Conservation (phyloP, 2,329 filamentous ascomycete genomes). For the Talaromyces amestolkiae region DNA sequence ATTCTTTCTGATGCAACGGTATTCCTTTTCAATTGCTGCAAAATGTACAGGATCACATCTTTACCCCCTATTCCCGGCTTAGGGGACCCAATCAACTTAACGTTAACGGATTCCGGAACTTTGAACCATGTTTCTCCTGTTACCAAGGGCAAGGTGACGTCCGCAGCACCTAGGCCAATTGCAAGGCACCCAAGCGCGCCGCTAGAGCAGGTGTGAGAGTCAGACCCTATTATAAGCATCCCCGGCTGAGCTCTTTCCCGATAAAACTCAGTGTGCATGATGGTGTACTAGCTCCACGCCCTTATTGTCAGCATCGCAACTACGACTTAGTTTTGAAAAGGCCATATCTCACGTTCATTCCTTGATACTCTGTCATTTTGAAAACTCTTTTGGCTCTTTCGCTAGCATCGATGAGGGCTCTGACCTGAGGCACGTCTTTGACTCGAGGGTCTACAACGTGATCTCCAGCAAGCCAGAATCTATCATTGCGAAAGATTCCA, state of each 20-base stretch:
- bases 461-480: constrained; percentile 52
- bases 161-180: constrained; percentile 48
- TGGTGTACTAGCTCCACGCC: constrained; percentile 32
- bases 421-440: constrained; percentile 36
- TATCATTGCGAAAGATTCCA: constrained; percentile 50
- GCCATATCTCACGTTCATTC: constrained; percentile 32
- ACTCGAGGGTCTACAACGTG: constrained; percentile 49
- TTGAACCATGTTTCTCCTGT: constrained; percentile 51
- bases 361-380: constrained; percentile 47
- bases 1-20: constrained; percentile 46
- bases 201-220: constrained; percentile 49
- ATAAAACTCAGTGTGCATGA: constrained; percentile 50
- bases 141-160: constrained; percentile 46
- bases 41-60: constrained; percentile 47
- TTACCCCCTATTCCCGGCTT: constrained; percentile 44
- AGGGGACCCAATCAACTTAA: constrained; percentile 41
- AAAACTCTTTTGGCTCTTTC: constrained; percentile 41
- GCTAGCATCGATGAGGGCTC: constrained; percentile 36
- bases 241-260: constrained; percentile 47
- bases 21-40: constrained; percentile 46
- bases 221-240: constrained; percentile 44
- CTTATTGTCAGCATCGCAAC: not conserved
- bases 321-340: not conserved
- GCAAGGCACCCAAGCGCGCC: constrained; percentile 44
- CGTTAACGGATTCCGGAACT: constrained; percentile 44